Evolutionary conservation across 75 land plant genomes (phyloP).

Genomic region (Pinus albicaulis): DNA sequence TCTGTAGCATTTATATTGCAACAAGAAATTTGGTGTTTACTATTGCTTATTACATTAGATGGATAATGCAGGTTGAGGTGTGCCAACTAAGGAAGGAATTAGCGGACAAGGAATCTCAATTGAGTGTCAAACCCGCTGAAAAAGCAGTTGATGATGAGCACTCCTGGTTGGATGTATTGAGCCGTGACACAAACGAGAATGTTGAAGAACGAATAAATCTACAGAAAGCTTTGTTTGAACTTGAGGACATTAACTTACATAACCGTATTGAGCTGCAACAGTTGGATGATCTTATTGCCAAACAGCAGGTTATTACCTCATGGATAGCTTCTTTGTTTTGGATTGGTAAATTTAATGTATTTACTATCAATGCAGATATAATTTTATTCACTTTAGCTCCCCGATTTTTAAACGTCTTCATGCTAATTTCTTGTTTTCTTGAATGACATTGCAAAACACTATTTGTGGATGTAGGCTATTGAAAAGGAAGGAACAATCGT

Average conservation of each 20-base stretch:
- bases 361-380: not conserved
- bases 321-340: no score
- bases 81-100: conserved; percentile 68
- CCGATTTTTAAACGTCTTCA: not conserved
- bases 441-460: not conserved
- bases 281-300: conserved; percentile 86
- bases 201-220: conserved; percentile 93
- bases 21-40: not conserved
- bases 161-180: conserved; percentile 83
- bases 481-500: conserved; percentile 60
- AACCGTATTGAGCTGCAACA: conserved; percentile 88
- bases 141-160: conserved; percentile 77
- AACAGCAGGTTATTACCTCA: conserved; percentile 57
- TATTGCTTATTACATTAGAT: not conserved
- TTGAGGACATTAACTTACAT: conserved; percentile 82
- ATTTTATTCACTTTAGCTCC: not conserved
- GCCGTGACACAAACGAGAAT: conserved; percentile 89
- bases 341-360: not conserved
- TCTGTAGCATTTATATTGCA: not conserved
- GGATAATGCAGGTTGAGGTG: conserved; percentile 69
- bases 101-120: conserved; percentile 83
- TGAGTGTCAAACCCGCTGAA: conserved; percentile 63
- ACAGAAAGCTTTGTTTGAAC: conserved; percentile 93
- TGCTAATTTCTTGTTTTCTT: not conserved
- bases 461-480: conserved; percentile 21